Conservation (phyloP, 148 eudicot genomes). For the Selenicereus undatus region DNA sequence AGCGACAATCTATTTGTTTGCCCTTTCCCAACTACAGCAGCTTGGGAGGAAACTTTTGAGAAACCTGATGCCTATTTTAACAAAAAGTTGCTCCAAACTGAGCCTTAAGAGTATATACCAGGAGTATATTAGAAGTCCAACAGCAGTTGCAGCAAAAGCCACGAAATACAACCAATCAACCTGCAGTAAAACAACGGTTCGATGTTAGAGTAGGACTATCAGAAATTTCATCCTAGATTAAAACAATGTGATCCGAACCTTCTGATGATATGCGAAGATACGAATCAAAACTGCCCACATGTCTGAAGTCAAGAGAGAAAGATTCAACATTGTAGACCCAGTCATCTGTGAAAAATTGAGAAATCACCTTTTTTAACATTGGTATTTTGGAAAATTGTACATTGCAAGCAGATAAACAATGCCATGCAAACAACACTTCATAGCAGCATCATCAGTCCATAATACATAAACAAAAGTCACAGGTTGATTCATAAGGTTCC, state of each 20-base stretch:
- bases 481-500: too few relatives aligned
- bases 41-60: neutral
- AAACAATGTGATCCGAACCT: constrained; percentile 37
- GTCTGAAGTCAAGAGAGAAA: constrained; percentile 80
- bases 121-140: constrained; percentile 74
- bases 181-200: constrained; percentile 37
- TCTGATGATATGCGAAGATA: constrained; percentile 68
- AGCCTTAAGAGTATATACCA: constrained; percentile 39
- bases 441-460: too few relatives aligned
- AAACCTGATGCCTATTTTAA: neutral
- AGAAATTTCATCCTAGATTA: neutral
- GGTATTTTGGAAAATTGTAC: neutral
- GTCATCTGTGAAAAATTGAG: constrained; percentile 44
- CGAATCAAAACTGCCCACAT: constrained; percentile 95
- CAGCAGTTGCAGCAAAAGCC: constrained; percentile 65
- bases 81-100: neutral
- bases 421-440: neutral
- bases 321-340: constrained; percentile 84
- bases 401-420: neutral
- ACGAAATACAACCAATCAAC: constrained; percentile 90
- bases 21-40: neutral
- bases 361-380: neutral
- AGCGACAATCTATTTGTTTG: neutral
- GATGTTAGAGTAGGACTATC: neutral
- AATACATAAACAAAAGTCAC: too few relatives aligned